Base-by-base conservation (phyloP, 306 rosid species). In the Prunus fruticosa region DNA sequence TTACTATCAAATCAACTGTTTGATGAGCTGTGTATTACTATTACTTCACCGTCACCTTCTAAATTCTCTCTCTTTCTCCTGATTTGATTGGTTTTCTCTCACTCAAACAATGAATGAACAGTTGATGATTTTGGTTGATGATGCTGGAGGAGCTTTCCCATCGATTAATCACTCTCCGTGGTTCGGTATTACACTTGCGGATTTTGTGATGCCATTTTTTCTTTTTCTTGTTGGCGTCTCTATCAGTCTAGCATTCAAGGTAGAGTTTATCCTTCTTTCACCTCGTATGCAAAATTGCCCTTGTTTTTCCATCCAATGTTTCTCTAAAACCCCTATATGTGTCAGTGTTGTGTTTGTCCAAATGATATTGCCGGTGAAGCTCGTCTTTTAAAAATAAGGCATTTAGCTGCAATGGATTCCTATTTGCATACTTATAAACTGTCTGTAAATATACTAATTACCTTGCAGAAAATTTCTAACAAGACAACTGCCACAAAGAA, bases 91-190 rank as follows among this genome's bases (percentile, higher is more conserved):
- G 64, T 58, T 58, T 56, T n/a, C 62, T n/a, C 62, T 54, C 15
- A 12, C 60, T 23, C 25, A 30, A 23, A 23, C 67, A 38, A 38
- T 38, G 43, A 16, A 25, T 53, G 45, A 58, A 51, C 89, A 89
- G 97, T 71, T 91, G 77, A 91, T 91, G 97, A 91, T 91, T 72
- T 75, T 91, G 76, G 95, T 86, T 38, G 97, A 91, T 22, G 85
- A 86, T 64, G 95, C 87, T 43, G 97, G 97, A 83, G 84, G 87
- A 41, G 93, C 88, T 47, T 88, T 87, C 74, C 95, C 95, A 5
- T 91, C 93, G 38, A 83, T 91, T 78, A 91, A 91, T 79, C 94
- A 91, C 79, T 83, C 97, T 62, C 97, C 95, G 23, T 89, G 97
- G 97, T 89, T 86, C 58, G 95, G 93, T 19, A 87, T 91, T 53